A percentile compares a stretch with the other conserved stretches of the same genome.
Evolutionary conservation across 352 stramenopile genomes (phyloP).

Genomic region (Phytophthora ramorum): DNA sequence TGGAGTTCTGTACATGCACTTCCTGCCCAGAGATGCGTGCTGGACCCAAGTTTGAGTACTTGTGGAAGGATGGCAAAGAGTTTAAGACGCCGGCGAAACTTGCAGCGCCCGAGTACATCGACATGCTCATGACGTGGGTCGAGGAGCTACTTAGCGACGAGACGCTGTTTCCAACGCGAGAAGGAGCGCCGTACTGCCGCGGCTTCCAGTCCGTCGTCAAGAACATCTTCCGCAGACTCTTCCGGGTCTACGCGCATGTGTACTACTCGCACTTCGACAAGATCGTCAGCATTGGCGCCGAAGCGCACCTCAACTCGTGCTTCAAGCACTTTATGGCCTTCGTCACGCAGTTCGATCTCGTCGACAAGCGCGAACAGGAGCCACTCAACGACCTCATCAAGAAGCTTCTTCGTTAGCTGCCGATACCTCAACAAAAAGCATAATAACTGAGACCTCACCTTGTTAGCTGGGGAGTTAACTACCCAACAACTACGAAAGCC

Average conservation of each 20-base stretch:
- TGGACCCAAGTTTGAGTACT: constrained; percentile 89
- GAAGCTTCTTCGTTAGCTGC: constrained; percentile 70
- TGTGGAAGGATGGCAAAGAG: constrained; percentile 84
- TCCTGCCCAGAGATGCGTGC: constrained; percentile 81
- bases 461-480: constrained; percentile 15
- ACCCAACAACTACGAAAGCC: constrained; percentile 4
- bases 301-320: constrained; percentile 97
- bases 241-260: constrained; percentile 97
- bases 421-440: constrained; percentile 4
- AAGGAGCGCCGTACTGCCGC: constrained; percentile 75
- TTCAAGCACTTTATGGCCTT: constrained; percentile 99
- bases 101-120: constrained; percentile 90
- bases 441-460: constrained; percentile 4
- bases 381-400: constrained; percentile 96
- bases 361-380: constrained; percentile 94
- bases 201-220: constrained; percentile 88
- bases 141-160: constrained; percentile 90
- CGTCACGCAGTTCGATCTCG: constrained; percentile 94
- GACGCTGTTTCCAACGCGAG: constrained; percentile 72
- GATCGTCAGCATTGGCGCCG: constrained; percentile 93
- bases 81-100: constrained; percentile 80
- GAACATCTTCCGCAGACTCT: constrained; percentile 96
- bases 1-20: constrained; percentile 78
- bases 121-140: constrained; percentile 93
- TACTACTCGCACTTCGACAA: constrained; percentile 98